Conservation (phyloP, 2,329 filamentous ascomycete species). For the Hirsutella thompsonii region DNA sequence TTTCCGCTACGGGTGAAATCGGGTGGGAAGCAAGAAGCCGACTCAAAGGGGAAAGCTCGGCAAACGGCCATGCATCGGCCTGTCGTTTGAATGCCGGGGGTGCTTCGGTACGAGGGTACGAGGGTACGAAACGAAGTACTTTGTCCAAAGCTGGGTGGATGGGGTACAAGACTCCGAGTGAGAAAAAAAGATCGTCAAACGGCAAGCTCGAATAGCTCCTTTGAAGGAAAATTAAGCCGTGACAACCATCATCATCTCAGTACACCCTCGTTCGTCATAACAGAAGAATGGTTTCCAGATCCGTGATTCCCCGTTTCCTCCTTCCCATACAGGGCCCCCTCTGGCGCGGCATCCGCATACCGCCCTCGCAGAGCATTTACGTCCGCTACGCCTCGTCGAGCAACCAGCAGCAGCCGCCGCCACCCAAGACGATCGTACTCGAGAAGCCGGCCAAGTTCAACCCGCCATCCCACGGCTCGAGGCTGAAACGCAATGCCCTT, state of each 20-base stretch:
- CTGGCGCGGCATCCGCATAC: conserved; percentile 33
- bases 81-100: no score
- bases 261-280: not conserved
- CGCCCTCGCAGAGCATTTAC: conserved; percentile 20
- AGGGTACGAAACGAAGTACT: no score
- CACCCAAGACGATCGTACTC: conserved; percentile 53
- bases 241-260: not conserved
- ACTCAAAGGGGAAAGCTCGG: conserved; percentile 8
- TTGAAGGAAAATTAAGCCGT: not conserved
- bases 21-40: conserved; percentile 8
- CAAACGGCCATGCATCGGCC: conserved; percentile 3
- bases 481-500: conserved; percentile 41
- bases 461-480: conserved; percentile 75
- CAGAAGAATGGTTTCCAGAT: conserved; percentile 30
- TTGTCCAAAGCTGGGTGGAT: no score
- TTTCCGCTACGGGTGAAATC: conserved; percentile 20
- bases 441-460: conserved; percentile 84
- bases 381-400: conserved; percentile 20
- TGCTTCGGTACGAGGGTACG: not conserved
- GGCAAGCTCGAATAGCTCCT: not conserved
- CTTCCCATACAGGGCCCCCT: conserved; percentile 46
- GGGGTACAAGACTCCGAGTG: no score
- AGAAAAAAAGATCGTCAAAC: not conserved
- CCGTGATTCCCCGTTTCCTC: conserved; percentile 53
- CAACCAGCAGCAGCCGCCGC: conserved; percentile 1